Evolutionary conservation across 2,329 filamentous ascomycete genomes (phyloP).

Genomic region (Colletotrichum horii): DNA sequence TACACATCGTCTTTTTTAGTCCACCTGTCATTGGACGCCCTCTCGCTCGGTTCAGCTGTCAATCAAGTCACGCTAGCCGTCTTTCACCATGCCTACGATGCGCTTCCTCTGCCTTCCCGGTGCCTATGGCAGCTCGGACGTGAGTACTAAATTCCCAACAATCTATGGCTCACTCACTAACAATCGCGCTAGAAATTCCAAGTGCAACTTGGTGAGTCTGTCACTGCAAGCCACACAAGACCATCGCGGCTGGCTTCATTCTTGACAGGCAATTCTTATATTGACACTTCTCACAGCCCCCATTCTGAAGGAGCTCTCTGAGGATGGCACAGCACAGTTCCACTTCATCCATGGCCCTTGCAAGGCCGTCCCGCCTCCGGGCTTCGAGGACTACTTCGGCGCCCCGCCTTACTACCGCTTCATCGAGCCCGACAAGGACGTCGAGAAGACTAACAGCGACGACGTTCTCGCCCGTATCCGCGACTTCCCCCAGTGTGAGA

Average conservation of each 20-base stretch:
- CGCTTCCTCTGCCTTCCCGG: conserved; percentile 63
- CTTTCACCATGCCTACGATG: conserved; percentile 41
- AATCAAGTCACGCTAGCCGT: neutral
- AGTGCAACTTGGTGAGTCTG: conserved; percentile 52
- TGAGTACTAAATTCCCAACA: conserved; percentile 34
- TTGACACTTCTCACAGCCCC: conserved; percentile 43
- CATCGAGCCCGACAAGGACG: conserved; percentile 53
- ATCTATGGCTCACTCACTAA: conserved; percentile 9
- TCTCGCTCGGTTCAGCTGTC: neutral
- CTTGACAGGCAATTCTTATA: neutral
- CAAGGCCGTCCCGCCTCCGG: conserved; percentile 53
- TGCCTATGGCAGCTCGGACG: conserved; percentile 61
- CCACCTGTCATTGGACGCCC: neutral
- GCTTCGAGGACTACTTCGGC: conserved; percentile 64
- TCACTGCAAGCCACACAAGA: neutral
- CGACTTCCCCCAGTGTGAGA: conserved; percentile 57
- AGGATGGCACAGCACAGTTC: conserved; percentile 51
- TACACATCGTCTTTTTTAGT: neutral
- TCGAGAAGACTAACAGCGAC: conserved; percentile 46
- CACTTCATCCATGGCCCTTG: conserved; percentile 58
- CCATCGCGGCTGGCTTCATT: neutral
- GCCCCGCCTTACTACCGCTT: conserved; percentile 60
- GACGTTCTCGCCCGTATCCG: conserved; percentile 57
- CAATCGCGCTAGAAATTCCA: conserved; percentile 54
- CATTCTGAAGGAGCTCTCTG: conserved; percentile 51